phyloP scores from a whole-genome alignment of 1,139 yeast genomes.

The Kurtzmaniella quercitrusa region DNA sequence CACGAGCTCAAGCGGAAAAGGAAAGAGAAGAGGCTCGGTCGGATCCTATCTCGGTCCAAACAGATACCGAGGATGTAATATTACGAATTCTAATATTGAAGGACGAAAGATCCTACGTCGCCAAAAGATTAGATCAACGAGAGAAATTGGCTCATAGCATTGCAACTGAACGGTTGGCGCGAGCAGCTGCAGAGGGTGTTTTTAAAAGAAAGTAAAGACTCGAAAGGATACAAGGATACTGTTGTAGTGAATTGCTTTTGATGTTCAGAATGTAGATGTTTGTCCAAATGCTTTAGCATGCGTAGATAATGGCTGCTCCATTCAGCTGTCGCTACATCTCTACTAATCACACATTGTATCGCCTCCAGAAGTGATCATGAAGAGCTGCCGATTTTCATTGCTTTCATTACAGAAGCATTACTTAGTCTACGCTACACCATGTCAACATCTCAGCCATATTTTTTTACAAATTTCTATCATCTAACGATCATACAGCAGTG shows the following conservation, averaged over 20 bases:
- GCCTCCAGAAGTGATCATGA: too few species aligned
- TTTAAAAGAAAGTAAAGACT: slow-evolving; percentile 10
- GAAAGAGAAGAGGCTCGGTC: slow-evolving; percentile 50
- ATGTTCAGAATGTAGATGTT: too few species aligned
- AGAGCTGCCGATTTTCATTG: too few species aligned
- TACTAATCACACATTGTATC: too few species aligned
- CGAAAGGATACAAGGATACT: neutral
- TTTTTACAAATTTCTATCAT: neutral
- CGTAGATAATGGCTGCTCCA: too few species aligned
- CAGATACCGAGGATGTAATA: slow-evolving; percentile 61
- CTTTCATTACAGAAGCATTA: too few species aligned
- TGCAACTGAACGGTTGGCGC: slow-evolving; percentile 54
- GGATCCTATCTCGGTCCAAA: slow-evolving; percentile 54
- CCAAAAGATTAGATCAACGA: slow-evolving; percentile 56
- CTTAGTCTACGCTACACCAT: too few species aligned
- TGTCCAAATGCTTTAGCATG: too few species aligned
- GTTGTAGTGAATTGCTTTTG: neutral
- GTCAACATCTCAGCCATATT: neutral
- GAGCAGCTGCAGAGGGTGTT: slow-evolving; percentile 43
- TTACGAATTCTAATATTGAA: slow-evolving; percentile 52
- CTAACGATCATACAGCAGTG: slow-evolving; percentile 2
- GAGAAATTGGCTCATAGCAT: slow-evolving; percentile 59
- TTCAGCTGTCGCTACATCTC: too few species aligned
- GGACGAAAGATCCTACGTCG: slow-evolving; percentile 43
- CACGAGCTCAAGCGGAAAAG: slow-evolving; percentile 50